A percentile compares a stretch with the other conserved stretches of the same genome.
Conservation (phyloP, 345 rosid species). For the Aethionema arabicum region DNA sequence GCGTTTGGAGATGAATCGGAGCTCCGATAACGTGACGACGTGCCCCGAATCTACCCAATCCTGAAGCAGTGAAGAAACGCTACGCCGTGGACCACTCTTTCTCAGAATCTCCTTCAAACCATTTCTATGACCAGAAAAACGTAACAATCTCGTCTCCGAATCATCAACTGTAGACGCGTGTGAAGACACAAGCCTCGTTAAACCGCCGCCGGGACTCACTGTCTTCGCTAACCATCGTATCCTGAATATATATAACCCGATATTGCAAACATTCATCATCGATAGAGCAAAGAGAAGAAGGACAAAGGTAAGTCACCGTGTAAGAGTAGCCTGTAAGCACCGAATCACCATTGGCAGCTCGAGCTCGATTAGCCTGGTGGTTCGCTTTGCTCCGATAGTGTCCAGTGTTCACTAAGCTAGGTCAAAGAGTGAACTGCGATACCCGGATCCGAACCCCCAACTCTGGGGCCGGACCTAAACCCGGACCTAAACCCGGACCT, state of each 20-base stretch:
- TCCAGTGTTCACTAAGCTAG: too few species aligned
- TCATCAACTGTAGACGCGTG: constrained; percentile 14
- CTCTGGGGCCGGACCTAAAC: too few species aligned
- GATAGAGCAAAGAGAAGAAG: not conserved
- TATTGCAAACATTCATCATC: not conserved
- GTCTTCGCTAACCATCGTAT: constrained; percentile 16
- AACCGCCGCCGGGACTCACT: constrained; percentile 12
- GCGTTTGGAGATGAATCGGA: constrained; percentile 40
- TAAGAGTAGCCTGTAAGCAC: not conserved
- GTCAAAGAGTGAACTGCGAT: too few species aligned
- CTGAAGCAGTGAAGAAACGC: constrained; percentile 37
- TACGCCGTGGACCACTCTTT: constrained; percentile 34
- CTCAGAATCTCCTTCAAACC: constrained; percentile 41
- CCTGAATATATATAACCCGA: constrained; percentile 13
- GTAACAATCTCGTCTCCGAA: not conserved
- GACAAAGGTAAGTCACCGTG: constrained; percentile 10
- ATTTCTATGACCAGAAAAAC: not conserved
- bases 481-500: too few species aligned
- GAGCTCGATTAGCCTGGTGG: not conserved
- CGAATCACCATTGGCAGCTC: constrained; percentile 1
- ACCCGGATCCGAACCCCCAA: too few species aligned
- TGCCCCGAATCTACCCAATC: constrained; percentile 44
- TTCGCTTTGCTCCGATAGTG: too few species aligned
- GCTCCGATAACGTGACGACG: constrained; percentile 41
- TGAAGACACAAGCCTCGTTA: constrained; percentile 36